Evolutionary conservation across 306 rosid species (phyloP).

Genomic region (Citrullus colocynthis): DNA sequence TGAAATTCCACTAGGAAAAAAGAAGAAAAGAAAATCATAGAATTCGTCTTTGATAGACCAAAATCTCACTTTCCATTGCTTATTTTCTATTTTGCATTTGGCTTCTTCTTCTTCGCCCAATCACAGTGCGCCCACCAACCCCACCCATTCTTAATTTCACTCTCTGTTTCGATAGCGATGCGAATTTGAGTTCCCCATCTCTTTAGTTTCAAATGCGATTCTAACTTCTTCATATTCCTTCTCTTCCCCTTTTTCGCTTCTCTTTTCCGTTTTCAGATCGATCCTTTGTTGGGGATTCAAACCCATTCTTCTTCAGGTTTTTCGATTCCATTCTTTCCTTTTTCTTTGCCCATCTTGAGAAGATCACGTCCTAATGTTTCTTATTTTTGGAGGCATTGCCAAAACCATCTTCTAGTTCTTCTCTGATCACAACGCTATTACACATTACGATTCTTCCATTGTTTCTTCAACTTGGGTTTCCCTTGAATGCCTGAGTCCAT

Average conservation of each 20-base stretch:
- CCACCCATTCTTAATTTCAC: not conserved
- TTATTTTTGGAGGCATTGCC: not conserved
- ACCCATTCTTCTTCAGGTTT: not conserved
- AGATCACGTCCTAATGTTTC: not conserved
- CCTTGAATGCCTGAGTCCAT: not conserved
- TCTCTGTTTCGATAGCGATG: not conserved
- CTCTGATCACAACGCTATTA: not conserved
- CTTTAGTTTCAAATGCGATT: not conserved
- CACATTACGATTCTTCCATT: not conserved
- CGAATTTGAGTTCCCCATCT: not conserved
- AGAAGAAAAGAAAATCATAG: not conserved
- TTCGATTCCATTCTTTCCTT: not conserved
- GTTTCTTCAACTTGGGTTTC: not conserved
- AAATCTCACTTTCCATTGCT: not conserved
- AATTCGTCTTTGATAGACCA: not conserved
- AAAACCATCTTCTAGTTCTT: not conserved
- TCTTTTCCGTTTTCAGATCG: not conserved
- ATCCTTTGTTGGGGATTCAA: not conserved
- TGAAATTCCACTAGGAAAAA: not conserved
- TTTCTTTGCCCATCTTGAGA: not conserved
- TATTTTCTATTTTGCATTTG: not conserved
- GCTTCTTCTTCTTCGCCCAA: not conserved
- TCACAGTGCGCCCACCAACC: conserved; percentile 4
- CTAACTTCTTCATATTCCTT: not conserved
- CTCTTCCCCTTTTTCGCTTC: not conserved